Evolutionary conservation across 208 protist species (phyloP).

Genomic region (Angomonas desouzai): DNA sequence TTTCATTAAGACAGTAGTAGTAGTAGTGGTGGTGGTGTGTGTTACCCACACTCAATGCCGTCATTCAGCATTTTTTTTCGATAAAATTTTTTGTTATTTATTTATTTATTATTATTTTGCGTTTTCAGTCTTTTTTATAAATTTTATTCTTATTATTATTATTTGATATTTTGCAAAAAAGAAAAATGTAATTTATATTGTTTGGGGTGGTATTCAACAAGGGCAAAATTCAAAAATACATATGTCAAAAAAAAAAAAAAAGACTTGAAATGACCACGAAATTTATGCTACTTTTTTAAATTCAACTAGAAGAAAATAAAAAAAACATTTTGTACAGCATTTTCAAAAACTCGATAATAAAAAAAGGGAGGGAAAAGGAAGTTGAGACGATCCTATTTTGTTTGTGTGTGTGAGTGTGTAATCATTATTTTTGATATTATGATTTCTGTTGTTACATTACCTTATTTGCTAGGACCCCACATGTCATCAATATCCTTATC

Average conservation of each 20-base stretch:
- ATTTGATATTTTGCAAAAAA: background rate
- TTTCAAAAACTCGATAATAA: background rate
- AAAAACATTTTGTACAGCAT: conserved; percentile 3
- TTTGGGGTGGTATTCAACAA: too few relatives aligned
- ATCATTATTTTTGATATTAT: too few relatives aligned
- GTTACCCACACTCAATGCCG: background rate
- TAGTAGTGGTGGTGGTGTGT: too few relatives aligned
- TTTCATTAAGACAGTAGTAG: too few relatives aligned
- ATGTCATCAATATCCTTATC: conserved; percentile 7
- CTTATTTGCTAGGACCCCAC: conserved; percentile 11
- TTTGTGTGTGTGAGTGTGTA: too few relatives aligned
- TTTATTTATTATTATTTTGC: background rate
- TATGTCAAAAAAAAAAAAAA: conserved; percentile 16
- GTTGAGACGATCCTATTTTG: background rate
- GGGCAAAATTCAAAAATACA: too few relatives aligned
- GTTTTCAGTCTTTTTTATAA: background rate
- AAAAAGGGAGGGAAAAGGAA: background rate
- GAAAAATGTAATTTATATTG: too few relatives aligned
- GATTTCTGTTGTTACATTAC: too few relatives aligned
- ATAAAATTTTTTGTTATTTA: conserved; percentile 3
- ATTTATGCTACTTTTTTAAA: background rate
- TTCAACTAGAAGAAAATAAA: background rate
- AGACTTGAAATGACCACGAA: background rate
- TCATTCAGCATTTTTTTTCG: background rate
- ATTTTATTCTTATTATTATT: background rate